phyloP scores from a whole-genome alignment of 345 rosid species.

The Lumnitzera racemosa region DNA sequence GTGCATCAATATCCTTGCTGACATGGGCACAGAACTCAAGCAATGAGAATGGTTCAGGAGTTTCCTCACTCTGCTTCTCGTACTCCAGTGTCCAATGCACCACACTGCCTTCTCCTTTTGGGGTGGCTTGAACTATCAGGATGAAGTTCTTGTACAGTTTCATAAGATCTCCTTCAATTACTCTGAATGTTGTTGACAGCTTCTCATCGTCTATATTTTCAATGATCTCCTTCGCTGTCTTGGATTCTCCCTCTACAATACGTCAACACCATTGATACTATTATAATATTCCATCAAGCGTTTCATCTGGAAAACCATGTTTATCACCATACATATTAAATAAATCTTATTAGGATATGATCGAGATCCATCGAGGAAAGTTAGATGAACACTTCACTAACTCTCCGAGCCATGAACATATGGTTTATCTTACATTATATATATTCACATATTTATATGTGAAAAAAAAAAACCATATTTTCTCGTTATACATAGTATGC shows the following conservation, averaged over 20 bases:
- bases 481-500: no score
- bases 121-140: conserved; percentile 16
- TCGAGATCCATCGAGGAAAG: no score
- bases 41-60: conserved; percentile 24
- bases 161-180: conserved; percentile 32
- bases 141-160: conserved; percentile 24
- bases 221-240: conserved; percentile 22
- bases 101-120: conserved; percentile 18
- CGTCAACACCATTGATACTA: no score
- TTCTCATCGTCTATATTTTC: conserved; percentile 37
- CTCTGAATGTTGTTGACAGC: conserved; percentile 18
- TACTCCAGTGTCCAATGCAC: conserved; percentile 28
- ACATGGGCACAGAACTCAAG: conserved; percentile 19
- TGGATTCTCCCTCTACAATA: conserved; percentile 17
- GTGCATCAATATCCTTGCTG: conserved; percentile 22
- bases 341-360: no score
- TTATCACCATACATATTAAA: no score
- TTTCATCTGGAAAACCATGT: no score
- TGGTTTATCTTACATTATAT: no score
- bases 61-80: conserved; percentile 25
- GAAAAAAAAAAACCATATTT: no score
- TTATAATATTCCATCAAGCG: no score
- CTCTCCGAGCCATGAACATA: no score
- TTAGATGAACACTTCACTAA: no score
- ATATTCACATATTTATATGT: no score